These are phyloP conservation scores for Phoma sp. DNA, from an alignment of 2,329 filamentous ascomycete genomes.

Conservation along the genomic window DNA sequence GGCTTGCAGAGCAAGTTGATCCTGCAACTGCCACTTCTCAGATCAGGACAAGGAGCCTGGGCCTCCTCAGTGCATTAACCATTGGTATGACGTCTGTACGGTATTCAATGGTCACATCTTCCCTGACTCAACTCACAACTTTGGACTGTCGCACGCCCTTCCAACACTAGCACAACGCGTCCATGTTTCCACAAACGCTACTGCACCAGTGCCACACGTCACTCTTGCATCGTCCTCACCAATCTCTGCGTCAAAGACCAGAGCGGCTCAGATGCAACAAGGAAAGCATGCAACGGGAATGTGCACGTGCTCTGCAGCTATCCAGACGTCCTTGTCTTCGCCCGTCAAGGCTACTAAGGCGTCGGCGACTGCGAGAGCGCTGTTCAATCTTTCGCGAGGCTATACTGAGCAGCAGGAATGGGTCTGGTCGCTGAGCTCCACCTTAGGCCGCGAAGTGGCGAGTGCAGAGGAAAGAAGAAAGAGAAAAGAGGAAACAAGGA, in stretches of 20 bases:
- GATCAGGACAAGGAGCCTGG: too few species aligned
- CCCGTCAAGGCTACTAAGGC: slow-evolving; percentile 27
- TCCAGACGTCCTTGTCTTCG: slow-evolving; percentile 28
- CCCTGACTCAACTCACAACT: background rate
- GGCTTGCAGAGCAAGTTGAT: too few species aligned
- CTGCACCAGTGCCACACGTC: background rate
- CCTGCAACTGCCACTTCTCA: too few species aligned
- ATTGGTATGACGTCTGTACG: background rate
- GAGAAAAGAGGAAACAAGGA: background rate
- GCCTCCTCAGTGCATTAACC: background rate
- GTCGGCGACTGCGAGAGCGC: slow-evolving; percentile 36
- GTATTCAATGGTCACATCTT: too few species aligned
- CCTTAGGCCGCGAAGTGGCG: slow-evolving; percentile 54
- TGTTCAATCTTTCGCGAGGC: slow-evolving; percentile 57
- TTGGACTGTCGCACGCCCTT: background rate
- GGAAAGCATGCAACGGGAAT: slow-evolving; percentile 1
- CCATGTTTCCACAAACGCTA: background rate
- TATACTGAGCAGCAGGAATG: slow-evolving; percentile 63
- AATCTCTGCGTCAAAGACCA: background rate
- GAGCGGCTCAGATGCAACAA: slow-evolving; percentile 21
- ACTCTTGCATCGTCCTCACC: slow-evolving; percentile 18
- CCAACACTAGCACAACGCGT: background rate
- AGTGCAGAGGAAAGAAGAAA: background rate
- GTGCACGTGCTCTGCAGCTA: slow-evolving; percentile 26
- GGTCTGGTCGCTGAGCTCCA: slow-evolving; percentile 60